Evolutionary conservation across 2,329 filamentous ascomycete species (phyloP), one percentile per base, ranked within the genome.

Genomic region (Aspergillus bombycis): DNA sequence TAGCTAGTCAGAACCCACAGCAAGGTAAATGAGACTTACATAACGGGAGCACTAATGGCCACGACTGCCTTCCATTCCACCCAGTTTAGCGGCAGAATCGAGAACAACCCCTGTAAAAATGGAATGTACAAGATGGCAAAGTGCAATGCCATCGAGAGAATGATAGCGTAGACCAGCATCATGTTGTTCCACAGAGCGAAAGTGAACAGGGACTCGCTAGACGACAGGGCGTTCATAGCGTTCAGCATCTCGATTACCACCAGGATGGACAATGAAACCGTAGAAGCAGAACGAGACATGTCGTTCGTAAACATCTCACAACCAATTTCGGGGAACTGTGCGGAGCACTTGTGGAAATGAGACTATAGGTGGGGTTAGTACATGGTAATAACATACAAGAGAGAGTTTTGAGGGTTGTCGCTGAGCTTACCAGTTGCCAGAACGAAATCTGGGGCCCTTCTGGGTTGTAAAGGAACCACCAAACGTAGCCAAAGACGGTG

Each of bases 181-280:
- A 97, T 95, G 82, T 99, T 99, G 76, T 94, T 88, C 94, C 94
- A 97, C n/a, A 99, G 84, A 11, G 94, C 94, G 66, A 99, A 87
- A 2, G 94, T 97, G 61, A 99, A 81, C 14, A 99, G 88, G 19
- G 92, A 96, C 80, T 99, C 95, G 78, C 92, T 96, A 0, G 93
- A 97, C 1, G 93, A 97, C 36, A 99, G 86, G 0, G 94, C 95
- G 76, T 99, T 99, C 91, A 98, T 94, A 71, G 95, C 95, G 81
- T 99, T 99, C 77, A 99, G 87, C 95, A 99, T 99, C 82, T 99
- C 95, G 74, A 99, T 98, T 65, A 97, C 93, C 53, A 99, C 95
- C 21, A 99, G 86, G 73, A 89, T 89, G 43, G 92, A 96, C 65
- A 99, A 86, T 8, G 93, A 97, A 32, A 99, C 89, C 1, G 95